Evolutionary conservation across 805 yeast genomes (phyloP).

Genomic region (Tetrapisispora namnaoensis): DNA sequence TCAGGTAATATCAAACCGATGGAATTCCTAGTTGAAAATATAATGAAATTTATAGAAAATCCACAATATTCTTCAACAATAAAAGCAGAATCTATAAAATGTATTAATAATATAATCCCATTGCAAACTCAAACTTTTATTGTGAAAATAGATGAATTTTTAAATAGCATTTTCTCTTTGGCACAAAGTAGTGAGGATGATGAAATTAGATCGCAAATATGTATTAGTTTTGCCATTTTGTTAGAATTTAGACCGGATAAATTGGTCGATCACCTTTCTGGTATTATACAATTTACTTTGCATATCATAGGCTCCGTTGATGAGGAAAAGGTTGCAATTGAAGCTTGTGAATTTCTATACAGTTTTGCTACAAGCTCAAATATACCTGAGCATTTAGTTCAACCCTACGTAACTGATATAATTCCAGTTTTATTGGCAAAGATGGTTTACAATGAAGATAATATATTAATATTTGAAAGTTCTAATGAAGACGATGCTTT

Average conservation of each 20-base stretch:
- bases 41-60: slow-evolving; percentile 43
- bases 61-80: slow-evolving; percentile 33
- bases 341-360: slow-evolving; percentile 86
- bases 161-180: slow-evolving; percentile 53
- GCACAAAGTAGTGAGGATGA: slow-evolving; percentile 50
- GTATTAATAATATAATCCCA: slow-evolving; percentile 69
- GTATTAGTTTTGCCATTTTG: slow-evolving; percentile 62
- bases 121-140: slow-evolving; percentile 57
- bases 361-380: slow-evolving; percentile 56
- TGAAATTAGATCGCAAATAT: slow-evolving; percentile 61
- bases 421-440: slow-evolving; percentile 69
- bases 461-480: slow-evolving; percentile 52
- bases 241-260: slow-evolving; percentile 75
- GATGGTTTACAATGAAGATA: slow-evolving; percentile 85
- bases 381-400: slow-evolving; percentile 43
- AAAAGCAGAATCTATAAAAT: slow-evolving; percentile 53
- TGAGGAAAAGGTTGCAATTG: slow-evolving; percentile 72
- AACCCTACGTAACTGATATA: slow-evolving; percentile 49
- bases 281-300: slow-evolving; percentile 75
- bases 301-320: slow-evolving; percentile 55
- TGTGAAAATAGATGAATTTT: slow-evolving; percentile 54
- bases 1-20: slow-evolving; percentile 50
- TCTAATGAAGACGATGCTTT: slow-evolving; percentile 60
- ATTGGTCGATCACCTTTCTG: slow-evolving; percentile 67
- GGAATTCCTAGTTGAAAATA: slow-evolving; percentile 54